A percentile compares a stretch with the other conserved stretches of the same genome.
These are phyloP conservation scores for Phycomyces nitens DNA, from an alignment of 192 early-diverging fungal species.

Conservation along the genomic window DNA sequence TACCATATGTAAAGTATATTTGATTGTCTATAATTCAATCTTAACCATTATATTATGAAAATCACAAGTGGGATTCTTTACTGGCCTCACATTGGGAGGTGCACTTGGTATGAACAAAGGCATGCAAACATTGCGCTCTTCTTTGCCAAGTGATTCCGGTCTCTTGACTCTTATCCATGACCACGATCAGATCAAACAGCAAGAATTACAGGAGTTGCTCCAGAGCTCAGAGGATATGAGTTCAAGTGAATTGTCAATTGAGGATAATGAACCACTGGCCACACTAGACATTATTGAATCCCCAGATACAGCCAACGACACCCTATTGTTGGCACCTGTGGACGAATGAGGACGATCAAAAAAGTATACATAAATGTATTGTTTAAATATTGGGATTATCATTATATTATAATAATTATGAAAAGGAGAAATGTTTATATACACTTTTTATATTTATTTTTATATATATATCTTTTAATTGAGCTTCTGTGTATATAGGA, in stretches of 20 bases:
- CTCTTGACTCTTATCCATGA: conserved; percentile 11
- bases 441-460: too few relatives aligned
- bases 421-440: too few relatives aligned
- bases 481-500: too few relatives aligned
- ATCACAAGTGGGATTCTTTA: conserved; percentile 7
- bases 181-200: conserved; percentile 4
- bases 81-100: conserved; percentile 6
- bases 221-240: not conserved
- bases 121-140: conserved; percentile 13
- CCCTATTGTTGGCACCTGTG: too few relatives aligned
- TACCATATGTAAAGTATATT: conserved; percentile 13
- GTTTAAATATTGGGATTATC: too few relatives aligned
- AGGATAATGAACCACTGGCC: not conserved
- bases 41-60: not conserved
- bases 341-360: too few relatives aligned
- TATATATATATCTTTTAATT: too few relatives aligned
- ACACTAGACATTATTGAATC: too few relatives aligned
- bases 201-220: too few relatives aligned
- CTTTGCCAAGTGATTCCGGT: conserved; percentile 11
- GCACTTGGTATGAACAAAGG: conserved; percentile 17
- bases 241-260: not conserved
- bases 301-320: too few relatives aligned
- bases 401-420: too few relatives aligned
- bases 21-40: not conserved
- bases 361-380: too few relatives aligned